Conservation (phyloP, 768 basidiomycete species). For the Galerina sulciceps region DNA sequence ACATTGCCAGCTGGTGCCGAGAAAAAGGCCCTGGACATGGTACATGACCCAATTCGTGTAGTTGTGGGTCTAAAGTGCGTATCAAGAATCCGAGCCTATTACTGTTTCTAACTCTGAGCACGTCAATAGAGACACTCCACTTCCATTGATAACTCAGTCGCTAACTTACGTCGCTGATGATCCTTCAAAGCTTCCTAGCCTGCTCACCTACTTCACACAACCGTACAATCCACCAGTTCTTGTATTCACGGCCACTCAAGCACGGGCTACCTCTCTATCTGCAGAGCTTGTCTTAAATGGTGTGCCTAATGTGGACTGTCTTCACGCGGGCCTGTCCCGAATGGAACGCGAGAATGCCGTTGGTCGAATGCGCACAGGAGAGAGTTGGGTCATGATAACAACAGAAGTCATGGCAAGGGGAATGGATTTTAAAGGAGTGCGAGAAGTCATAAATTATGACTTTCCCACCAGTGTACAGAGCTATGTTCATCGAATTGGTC, state of each 20-base stretch:
- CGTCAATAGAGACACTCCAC: slow-evolving; percentile 81
- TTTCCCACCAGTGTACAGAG: slow-evolving; percentile 96
- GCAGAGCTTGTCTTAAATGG: slow-evolving; percentile 83
- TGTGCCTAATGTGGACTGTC: slow-evolving; percentile 81
- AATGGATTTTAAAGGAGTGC: slow-evolving; percentile 95
- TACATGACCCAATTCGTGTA: slow-evolving; percentile 85
- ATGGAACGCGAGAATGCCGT: slow-evolving; percentile 89
- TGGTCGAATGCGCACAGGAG: slow-evolving; percentile 82
- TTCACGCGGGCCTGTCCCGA: slow-evolving; percentile 89
- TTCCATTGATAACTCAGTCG: slow-evolving; percentile 87
- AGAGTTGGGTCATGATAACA: slow-evolving; percentile 94
- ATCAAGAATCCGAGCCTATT: neutral
- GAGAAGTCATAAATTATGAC: slow-evolving; percentile 96
- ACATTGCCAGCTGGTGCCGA: slow-evolving; percentile 91
- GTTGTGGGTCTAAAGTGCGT: slow-evolving; percentile 96
- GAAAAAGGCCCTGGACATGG: slow-evolving; percentile 83
- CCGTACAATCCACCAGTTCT: slow-evolving; percentile 91
- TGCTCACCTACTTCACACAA: slow-evolving; percentile 77
- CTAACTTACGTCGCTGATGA: slow-evolving; percentile 94
- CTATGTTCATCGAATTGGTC: slow-evolving; percentile 96
- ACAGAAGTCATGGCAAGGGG: slow-evolving; percentile 98
- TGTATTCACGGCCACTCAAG: slow-evolving; percentile 90
- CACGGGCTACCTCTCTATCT: slow-evolving; percentile 78
- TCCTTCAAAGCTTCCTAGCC: slow-evolving; percentile 89
- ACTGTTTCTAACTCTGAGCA: neutral